Percentiles rank a stretch among this genome's conserved stretches.
Evolutionary conservation across 345 rosid genomes (phyloP).

Genomic region (Hibiscus trionum): DNA sequence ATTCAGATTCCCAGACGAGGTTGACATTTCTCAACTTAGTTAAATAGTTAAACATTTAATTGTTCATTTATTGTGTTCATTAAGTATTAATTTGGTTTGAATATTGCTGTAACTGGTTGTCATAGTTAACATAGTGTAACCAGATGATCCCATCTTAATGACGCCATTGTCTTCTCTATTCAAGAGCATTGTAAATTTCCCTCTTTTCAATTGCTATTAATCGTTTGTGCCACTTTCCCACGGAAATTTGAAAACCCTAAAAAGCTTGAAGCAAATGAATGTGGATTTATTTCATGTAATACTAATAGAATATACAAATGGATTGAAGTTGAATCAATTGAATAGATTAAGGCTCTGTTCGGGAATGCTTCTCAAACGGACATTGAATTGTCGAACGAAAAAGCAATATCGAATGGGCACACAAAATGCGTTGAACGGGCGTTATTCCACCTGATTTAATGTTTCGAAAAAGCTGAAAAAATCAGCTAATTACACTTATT

Average conservation of each 20-base stretch:
- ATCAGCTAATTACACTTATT: too few relatives aligned
- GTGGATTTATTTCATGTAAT: too few relatives aligned
- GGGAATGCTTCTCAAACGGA: too few relatives aligned
- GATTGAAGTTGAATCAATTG: neutral
- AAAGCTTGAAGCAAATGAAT: too few relatives aligned
- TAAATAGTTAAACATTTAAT: conserved; percentile 10
- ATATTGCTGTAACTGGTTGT: neutral
- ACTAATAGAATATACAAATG: too few relatives aligned
- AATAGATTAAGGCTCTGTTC: too few relatives aligned
- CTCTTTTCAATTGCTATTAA: neutral
- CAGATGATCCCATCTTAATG: neutral
- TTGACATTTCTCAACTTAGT: conserved; percentile 69
- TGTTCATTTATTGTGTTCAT: neutral
- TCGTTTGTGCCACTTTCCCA: neutral
- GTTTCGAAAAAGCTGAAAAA: too few relatives aligned
- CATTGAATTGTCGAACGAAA: too few relatives aligned
- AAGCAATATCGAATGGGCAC: too few relatives aligned
- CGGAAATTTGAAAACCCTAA: neutral
- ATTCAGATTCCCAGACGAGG: conserved; percentile 73
- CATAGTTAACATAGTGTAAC: too few relatives aligned
- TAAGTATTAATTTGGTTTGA: neutral
- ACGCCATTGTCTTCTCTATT: neutral
- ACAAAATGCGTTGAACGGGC: too few relatives aligned
- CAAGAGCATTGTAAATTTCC: neutral
- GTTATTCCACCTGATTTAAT: too few relatives aligned